Conservation (phyloP, 2,329 filamentous ascomycete genomes). For the Basipetospora sp. region DNA sequence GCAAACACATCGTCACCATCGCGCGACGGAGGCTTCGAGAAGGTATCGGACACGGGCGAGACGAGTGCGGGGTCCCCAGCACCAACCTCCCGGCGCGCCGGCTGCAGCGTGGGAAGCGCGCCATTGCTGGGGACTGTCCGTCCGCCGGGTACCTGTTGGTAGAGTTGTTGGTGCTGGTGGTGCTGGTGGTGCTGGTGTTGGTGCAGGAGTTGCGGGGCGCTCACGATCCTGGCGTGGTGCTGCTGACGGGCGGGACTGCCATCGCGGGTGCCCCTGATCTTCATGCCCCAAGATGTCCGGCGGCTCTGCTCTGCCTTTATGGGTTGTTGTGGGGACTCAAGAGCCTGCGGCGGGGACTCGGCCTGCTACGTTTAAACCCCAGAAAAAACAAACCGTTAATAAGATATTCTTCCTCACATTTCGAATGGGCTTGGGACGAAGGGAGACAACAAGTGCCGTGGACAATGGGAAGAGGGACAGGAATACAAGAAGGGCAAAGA, state of each 20-base stretch:
- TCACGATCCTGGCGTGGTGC: no score
- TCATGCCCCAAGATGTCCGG: slow-evolving; percentile 30
- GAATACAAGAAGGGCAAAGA: slow-evolving; percentile 5
- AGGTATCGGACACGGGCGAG: slow-evolving; percentile 19
- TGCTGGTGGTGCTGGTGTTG: slow-evolving; percentile 6
- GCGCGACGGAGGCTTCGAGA: slow-evolving; percentile 1
- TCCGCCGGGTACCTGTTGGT: no score
- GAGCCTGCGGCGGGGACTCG: slow-evolving; percentile 17
- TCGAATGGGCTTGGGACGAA: background rate
- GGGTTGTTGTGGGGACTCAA: slow-evolving; percentile 18
- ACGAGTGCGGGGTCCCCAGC: slow-evolving; percentile 15
- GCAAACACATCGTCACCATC: slow-evolving; percentile 6
- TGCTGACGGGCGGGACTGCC: slow-evolving; percentile 6
- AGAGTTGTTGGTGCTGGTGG: slow-evolving; percentile 6
- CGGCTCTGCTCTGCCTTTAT: no score
- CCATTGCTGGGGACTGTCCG: slow-evolving; percentile 2
- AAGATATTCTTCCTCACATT: slow-evolving; percentile 6
- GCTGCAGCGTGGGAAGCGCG: slow-evolving; percentile 1
- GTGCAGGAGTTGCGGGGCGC: slow-evolving; percentile 5
- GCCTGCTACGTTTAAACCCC: slow-evolving; percentile 20
- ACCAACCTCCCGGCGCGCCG: slow-evolving; percentile 7
- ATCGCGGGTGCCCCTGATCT: slow-evolving; percentile 16
- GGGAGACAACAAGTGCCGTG: background rate
- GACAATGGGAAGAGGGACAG: background rate
- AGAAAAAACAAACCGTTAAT: slow-evolving; percentile 22